Base-by-base conservation (phyloP, 176 grass and related monocot species). In the Musa troglodytarum region DNA sequence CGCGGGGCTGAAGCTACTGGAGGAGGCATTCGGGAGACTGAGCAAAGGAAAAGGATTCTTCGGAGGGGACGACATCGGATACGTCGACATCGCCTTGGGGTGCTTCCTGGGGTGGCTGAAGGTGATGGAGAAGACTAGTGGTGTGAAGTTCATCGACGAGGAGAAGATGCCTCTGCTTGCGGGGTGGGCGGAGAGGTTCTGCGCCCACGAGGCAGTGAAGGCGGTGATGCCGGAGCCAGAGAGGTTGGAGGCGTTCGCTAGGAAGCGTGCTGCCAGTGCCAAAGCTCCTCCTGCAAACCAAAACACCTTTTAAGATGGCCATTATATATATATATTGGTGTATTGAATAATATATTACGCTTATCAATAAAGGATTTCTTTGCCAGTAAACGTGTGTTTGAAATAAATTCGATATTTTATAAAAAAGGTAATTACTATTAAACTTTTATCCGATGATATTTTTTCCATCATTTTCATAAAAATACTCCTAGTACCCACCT, bases 1-100 rank as follows among this genome's bases (percentile, higher is more conserved):
- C 23, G 64, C 64, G 11, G 64, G 25, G 24, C 25, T 34, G 10
- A 11, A 28, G 64, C 64, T 67, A 2, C 24, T 67, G 25, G 64
- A 67, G 25, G 64, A 67, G 25, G 24, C 64, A 9, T 67, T 67
- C 64, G 24, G 14, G 64, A 15, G 29, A 11, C 64, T 82, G 64
- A 64, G 83, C 43, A 53, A 54, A 19, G 88, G 81, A 22, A 88
- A 86, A 68, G 22, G 4, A 8, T 65, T 65, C 23, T 65, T 65
- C 24, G 63, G 63, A 9, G 63, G 63, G 11, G 63, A 65, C 24
- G 11, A 1, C 63, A 14, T 65, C 2, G 63, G 11, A 10, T 65
- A 14, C 24, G 22, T 65, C 2, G 63, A 65, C 63, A 21, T 65
- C 21, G 24, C 11, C 11, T n/a, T 65, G 7, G 63, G 63, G 63